Percentiles rank a stretch among this genome's conserved stretches.
These are phyloP conservation scores for Leucaena leucocephala DNA, from an alignment of 306 rosid genomes.

Conservation along the genomic window DNA sequence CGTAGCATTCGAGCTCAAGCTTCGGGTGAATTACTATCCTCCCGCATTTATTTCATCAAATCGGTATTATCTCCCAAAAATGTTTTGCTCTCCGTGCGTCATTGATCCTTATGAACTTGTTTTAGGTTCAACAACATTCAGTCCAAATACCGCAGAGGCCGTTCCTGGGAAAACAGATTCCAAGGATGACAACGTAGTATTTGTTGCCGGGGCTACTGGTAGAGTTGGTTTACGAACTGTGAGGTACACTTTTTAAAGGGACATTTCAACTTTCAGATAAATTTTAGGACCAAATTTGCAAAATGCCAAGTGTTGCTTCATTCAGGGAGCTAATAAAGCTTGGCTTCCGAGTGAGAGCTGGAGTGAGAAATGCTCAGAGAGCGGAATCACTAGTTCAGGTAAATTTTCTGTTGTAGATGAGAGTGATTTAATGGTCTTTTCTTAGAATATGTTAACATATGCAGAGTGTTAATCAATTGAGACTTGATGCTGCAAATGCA, in stretches of 20 bases:
- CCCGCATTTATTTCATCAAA: constrained; percentile 10
- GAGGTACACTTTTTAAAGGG: constrained; percentile 54
- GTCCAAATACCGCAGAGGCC: constrained; percentile 44
- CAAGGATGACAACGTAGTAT: constrained; percentile 75
- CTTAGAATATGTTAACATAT: constrained; percentile 29
- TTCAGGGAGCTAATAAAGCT: constrained; percentile 97
- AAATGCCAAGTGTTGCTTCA: constrained; percentile 35
- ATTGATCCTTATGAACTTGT: constrained; percentile 38
- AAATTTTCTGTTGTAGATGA: constrained; percentile 29
- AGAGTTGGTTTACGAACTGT: constrained; percentile 94
- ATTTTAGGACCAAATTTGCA: background rate
- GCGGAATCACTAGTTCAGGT: constrained; percentile 76
- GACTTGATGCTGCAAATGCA: constrained; percentile 52
- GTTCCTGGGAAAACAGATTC: constrained; percentile 47
- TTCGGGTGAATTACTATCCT: constrained; percentile 53
- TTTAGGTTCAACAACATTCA: constrained; percentile 54
- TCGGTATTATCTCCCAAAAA: background rate
- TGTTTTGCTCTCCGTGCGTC: constrained; percentile 25
- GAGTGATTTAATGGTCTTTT: constrained; percentile 15
- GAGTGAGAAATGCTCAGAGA: constrained; percentile 73
- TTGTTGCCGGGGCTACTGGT: constrained; percentile 99
- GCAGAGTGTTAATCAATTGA: constrained; percentile 86
- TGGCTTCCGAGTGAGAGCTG: constrained; percentile 90
- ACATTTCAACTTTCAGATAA: background rate
- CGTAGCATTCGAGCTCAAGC: constrained; percentile 54